Evolutionary conservation across 345 rosid genomes (phyloP), one percentile per base, ranked within the genome.

Genomic region (Leavenworthia alabamica): DNA sequence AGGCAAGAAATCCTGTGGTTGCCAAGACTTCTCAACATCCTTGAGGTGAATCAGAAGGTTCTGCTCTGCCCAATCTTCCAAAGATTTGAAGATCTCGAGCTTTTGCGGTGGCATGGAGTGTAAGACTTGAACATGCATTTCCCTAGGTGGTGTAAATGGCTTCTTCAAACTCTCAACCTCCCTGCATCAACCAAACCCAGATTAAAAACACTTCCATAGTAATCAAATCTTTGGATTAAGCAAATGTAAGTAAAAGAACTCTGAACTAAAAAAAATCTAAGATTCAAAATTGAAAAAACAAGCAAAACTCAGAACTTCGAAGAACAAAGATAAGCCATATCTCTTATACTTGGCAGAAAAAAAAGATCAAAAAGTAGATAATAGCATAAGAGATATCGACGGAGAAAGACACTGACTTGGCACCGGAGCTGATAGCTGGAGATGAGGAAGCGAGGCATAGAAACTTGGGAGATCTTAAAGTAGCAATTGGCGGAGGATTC

Each of bases 21-120:
- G 97, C 99, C 99, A 89, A 20, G 89, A 82, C 35, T 93, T 85
- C 78, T 89, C 96, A 6, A 93, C 99, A 4, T 89, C 88, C 68
- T 85, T 93, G 58, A 93, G 88, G 63, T 73, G 82, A 56, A 66
- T 45, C 64, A 93, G 68, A 16, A 93, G 70, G 72, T 86, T 83
- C 55, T 83, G 3, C 77, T 81, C 90, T 1, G 95, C 99, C 97
- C 99, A 93, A 14, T 15, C 74, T 67, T 89, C 99, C 80, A 93
- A 8, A 3, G 97, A 93, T 65, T 87, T 81, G 40, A 93, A 89
- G 62, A 85, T 86, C 71, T 92, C 99, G 20, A 89, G 73, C 88
- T 92, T 89, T 28, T 92, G 86, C 5, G 90, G 86, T 22, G 96
- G 85, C 96, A 93, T 79, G 20, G 99, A 80, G 61, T 92, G 98